These are phyloP conservation scores for Cutaneotrichosporon mucoides DNA, from an alignment of 1,284 basidiomycete genomes.

Conservation along the genomic window DNA sequence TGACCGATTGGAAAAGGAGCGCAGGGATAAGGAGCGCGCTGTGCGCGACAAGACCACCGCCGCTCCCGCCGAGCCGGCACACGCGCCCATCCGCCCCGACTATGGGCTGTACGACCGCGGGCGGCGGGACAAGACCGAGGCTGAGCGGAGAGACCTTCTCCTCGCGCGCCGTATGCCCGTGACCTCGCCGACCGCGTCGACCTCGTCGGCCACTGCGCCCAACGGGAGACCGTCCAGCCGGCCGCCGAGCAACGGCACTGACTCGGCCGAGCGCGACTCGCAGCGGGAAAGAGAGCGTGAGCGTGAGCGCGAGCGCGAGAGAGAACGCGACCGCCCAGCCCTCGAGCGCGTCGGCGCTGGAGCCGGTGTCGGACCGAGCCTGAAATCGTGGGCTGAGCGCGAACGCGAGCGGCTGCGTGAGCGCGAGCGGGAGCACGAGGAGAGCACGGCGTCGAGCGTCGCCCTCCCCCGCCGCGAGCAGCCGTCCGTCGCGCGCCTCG, in stretches of 20 bases:
- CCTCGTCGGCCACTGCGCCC: conserved; percentile 11
- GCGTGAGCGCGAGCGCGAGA: too few relatives aligned
- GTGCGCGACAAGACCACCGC: background rate
- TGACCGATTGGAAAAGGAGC: conserved; percentile 37
- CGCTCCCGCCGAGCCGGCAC: background rate
- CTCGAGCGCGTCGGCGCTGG: too few relatives aligned
- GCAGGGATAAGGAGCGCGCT: conserved; percentile 25
- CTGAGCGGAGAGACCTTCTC: conserved; percentile 36
- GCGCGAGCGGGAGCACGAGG: conserved; percentile 7
- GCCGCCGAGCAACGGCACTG: background rate
- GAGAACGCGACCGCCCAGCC: too few relatives aligned
- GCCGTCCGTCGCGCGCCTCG: conserved; percentile 19
- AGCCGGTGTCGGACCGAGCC: too few relatives aligned
- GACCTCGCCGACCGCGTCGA: conserved; percentile 31
- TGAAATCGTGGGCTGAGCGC: background rate
- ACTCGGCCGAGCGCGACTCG: background rate
- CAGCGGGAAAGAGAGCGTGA: too few relatives aligned
- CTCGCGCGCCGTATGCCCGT: conserved; percentile 19
- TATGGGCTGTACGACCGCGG: conserved; percentile 8
- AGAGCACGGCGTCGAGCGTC: conserved; percentile 19
- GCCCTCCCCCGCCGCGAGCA: conserved; percentile 27
- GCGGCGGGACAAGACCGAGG: conserved; percentile 20
- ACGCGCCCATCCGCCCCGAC: background rate
- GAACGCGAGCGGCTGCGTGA: background rate
- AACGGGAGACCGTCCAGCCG: background rate